These are phyloP conservation scores for Hypseocharis bilobata DNA, from an alignment of 441 rosid species.

Conservation along the genomic window DNA sequence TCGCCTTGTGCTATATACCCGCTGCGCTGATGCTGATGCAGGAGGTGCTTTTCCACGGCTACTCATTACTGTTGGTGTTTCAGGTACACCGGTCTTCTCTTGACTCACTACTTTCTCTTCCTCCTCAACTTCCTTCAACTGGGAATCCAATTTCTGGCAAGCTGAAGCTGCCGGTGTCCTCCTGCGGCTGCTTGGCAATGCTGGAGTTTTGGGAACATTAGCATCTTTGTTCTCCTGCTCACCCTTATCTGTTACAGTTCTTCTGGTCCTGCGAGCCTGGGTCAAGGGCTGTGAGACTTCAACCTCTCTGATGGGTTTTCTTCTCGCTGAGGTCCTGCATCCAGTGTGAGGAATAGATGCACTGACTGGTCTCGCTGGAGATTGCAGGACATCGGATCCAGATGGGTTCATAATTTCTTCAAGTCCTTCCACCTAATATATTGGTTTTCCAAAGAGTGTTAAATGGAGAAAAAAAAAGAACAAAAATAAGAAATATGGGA, in stretches of 20 bases:
- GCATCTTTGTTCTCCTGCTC: slow-evolving; percentile 39
- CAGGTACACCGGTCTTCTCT: slow-evolving; percentile 10
- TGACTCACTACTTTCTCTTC: slow-evolving; percentile 11
- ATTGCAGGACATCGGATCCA: slow-evolving; percentile 20
- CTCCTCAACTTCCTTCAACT: slow-evolving; percentile 15
- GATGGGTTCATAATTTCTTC: slow-evolving; percentile 45
- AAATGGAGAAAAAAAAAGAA: neutral
- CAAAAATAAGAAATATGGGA: too few species aligned
- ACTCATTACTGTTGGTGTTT: slow-evolving; percentile 27
- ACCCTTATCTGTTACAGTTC: slow-evolving; percentile 28
- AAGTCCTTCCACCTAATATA: slow-evolving; percentile 64
- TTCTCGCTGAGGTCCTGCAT: slow-evolving; percentile 43
- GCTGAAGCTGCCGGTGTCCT: slow-evolving; percentile 28
- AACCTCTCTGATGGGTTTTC: slow-evolving; percentile 39
- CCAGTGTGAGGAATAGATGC: slow-evolving; percentile 31
- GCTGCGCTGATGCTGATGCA: slow-evolving; percentile 36
- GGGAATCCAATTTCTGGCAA: slow-evolving; percentile 16
- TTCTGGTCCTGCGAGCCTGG: slow-evolving; percentile 42
- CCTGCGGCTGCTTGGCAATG: slow-evolving; percentile 27
- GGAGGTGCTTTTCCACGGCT: slow-evolving; percentile 20
- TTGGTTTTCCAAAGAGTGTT: neutral
- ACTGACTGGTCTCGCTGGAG: slow-evolving; percentile 30
- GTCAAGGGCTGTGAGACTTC: slow-evolving; percentile 33
- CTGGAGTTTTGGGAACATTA: slow-evolving; percentile 32
- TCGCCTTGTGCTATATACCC: slow-evolving; percentile 50